A percentile compares a stretch with the other conserved stretches of the same genome.
phyloP scores from a whole-genome alignment of 768 basidiomycete genomes.

The Boletales sp. region DNA sequence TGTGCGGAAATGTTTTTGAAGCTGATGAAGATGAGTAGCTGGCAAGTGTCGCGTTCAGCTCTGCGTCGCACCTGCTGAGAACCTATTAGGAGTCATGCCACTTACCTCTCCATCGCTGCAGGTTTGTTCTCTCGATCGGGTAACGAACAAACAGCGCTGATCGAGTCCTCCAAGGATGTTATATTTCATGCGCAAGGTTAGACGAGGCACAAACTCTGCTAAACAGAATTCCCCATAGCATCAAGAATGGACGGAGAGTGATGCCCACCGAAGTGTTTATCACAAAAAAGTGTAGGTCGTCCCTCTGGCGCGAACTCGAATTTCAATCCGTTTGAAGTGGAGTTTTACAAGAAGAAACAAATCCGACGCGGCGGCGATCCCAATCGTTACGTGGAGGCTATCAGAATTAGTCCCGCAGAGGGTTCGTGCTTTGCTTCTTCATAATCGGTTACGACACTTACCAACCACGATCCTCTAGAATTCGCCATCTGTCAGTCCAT shows the following conservation, averaged over 20 bases:
- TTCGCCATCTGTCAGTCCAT: slow-evolving; percentile 61
- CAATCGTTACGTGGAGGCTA: slow-evolving; percentile 46
- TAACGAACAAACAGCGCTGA: too few relatives aligned
- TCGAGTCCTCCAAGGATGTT: slow-evolving; percentile 46
- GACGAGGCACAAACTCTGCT: slow-evolving; percentile 58
- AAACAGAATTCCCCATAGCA: slow-evolving; percentile 55
- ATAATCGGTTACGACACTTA: background rate
- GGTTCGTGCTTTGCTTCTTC: slow-evolving; percentile 37
- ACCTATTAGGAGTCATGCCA: slow-evolving; percentile 63
- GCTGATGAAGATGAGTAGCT: slow-evolving; percentile 65
- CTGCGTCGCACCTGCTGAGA: background rate
- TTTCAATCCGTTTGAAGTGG: slow-evolving; percentile 42
- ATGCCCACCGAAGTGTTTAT: slow-evolving; percentile 76
- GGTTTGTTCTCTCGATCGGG: slow-evolving; percentile 33
- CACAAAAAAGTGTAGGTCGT: slow-evolving; percentile 63
- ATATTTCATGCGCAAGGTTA: slow-evolving; percentile 52
- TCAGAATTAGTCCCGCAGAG: slow-evolving; percentile 69
- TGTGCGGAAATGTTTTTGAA: slow-evolving; percentile 63
- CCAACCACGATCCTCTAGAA: slow-evolving; percentile 38
- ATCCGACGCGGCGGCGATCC: slow-evolving; percentile 49
- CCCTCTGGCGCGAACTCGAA: background rate
- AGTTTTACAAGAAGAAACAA: slow-evolving; percentile 73
- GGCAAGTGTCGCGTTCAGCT: slow-evolving; percentile 38
- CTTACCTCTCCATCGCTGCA: slow-evolving; percentile 77
- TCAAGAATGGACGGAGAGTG: slow-evolving; percentile 62